Evolutionary conservation across 305 asterid genomes (phyloP), one percentile per base, ranked within the genome.

Genomic region (Galium porrigens): DNA sequence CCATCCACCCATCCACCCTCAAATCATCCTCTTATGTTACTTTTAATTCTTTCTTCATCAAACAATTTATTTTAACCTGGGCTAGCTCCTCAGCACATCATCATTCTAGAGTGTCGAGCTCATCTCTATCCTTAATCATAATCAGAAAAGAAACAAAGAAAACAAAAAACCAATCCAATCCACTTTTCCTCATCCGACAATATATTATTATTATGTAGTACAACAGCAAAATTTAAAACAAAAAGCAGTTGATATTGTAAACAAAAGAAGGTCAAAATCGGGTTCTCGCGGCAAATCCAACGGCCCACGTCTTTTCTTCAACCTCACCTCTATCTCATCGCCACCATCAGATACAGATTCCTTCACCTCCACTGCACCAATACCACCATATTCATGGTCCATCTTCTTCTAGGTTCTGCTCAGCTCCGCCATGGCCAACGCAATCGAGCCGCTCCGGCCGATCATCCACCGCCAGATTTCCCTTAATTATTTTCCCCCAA

Each of bases 401-500:
- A 15, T 14, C 58, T 11, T 49, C 30, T 12, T 12, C 58, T 64
- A 27, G 53, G 29, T n/a, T 49, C 30, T 1, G 20, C 58, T 64
- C 11, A 49, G 29, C 25, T 58, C 62, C 18, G 42, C 9, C 17
- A 71, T 71, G 75, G 70, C 75, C 37, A 22, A 67, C 42, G 44
- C 39, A 33, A 59, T 71, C 41, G 75, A 65, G 44, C 55, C 61
- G 52, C 63, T 66, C 14, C 68, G 72, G 20, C 73, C 82, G 12
- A 65, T 69, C 36, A 65, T 66, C 54, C 79, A 78, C 64, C 55
- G 64, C 42, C 89, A 85, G 71, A 68, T 82, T 68, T 78, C 85
- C 39, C 68, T 79, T 61, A 80, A 82, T 64, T 73, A 81, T 20
- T 60, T 22, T 54, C 68, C 58, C 74, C 58, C 70, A 11, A 77